phyloP scores from a whole-genome alignment of 2,329 filamentous ascomycete species.

The Geosmithia putterillii region DNA sequence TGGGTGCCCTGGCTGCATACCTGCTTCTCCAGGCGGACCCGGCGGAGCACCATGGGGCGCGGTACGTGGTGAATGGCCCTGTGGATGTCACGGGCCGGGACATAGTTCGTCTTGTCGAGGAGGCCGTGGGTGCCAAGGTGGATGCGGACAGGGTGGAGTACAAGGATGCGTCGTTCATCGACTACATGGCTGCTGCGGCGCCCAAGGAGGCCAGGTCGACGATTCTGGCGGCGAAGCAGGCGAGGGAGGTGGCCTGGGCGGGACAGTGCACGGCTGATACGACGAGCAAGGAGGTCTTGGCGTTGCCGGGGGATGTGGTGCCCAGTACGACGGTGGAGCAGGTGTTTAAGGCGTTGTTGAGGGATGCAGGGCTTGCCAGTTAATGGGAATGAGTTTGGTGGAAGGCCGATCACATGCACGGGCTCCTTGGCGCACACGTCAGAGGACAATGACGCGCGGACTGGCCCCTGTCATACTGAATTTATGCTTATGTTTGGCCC shows the following conservation, averaged over 20 bases:
- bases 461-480: no score
- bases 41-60: slow-evolving; percentile 15
- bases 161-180: slow-evolving; percentile 16
- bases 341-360: slow-evolving; percentile 5
- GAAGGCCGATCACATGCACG: no score
- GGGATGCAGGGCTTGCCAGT: no score
- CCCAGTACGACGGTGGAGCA: slow-evolving; percentile 14
- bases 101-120: slow-evolving; percentile 19
- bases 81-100: slow-evolving; percentile 22
- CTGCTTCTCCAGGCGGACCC: slow-evolving; percentile 15
- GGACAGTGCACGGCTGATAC: slow-evolving; percentile 14
- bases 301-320: slow-evolving; percentile 9
- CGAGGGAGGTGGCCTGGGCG: slow-evolving; percentile 13
- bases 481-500: no score
- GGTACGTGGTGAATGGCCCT: slow-evolving; percentile 25
- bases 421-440: no score
- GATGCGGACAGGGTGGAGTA: slow-evolving; percentile 14
- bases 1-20: slow-evolving; percentile 21
- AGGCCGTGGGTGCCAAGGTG: slow-evolving; percentile 12
- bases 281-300: slow-evolving; percentile 14
- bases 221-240: slow-evolving; percentile 13
- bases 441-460: no score
- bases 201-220: slow-evolving; percentile 11
- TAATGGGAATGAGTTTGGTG: no score
- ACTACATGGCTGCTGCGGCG: slow-evolving; percentile 7